Evolutionary conservation across 345 rosid species (phyloP).

Genomic region (Euphorbia pulcherrima): DNA sequence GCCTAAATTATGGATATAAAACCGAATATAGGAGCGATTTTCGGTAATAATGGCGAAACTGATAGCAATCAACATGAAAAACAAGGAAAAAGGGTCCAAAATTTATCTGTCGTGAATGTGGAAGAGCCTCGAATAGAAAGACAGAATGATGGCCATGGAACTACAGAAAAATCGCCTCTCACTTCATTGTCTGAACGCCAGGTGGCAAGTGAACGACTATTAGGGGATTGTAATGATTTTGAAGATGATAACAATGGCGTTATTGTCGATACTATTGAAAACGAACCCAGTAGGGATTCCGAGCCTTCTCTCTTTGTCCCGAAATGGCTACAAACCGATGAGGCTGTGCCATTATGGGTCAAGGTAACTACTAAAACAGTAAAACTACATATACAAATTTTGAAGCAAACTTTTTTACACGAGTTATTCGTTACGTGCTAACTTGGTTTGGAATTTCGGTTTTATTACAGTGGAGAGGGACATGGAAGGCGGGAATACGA

Average conservation of each 20-base stretch:
- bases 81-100: slow-evolving; percentile 35
- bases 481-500: slow-evolving; percentile 94
- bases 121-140: slow-evolving; percentile 34
- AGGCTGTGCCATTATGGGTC: slow-evolving; percentile 90
- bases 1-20: slow-evolving; percentile 51
- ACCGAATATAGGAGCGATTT: slow-evolving; percentile 31
- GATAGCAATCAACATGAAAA: slow-evolving; percentile 29
- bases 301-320: slow-evolving; percentile 59
- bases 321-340: slow-evolving; percentile 77
- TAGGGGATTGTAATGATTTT: slow-evolving; percentile 46
- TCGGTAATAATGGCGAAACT: slow-evolving; percentile 33
- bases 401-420: not conserved
- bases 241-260: slow-evolving; percentile 47
- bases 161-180: slow-evolving; percentile 29
- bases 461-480: slow-evolving; percentile 88
- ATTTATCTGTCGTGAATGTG: slow-evolving; percentile 31
- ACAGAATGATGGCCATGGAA: slow-evolving; percentile 33
- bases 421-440: not conserved
- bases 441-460: slow-evolving; percentile 17
- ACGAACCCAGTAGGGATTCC: slow-evolving; percentile 48
- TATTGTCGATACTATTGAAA: slow-evolving; percentile 45
- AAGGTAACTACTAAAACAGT: slow-evolving; percentile 48
- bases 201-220: slow-evolving; percentile 40
- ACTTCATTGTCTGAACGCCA: slow-evolving; percentile 43
- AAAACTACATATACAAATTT: slow-evolving; percentile 4